Conservation (phyloP, 2,329 filamentous ascomycete genomes). For the Calycina marina region DNA sequence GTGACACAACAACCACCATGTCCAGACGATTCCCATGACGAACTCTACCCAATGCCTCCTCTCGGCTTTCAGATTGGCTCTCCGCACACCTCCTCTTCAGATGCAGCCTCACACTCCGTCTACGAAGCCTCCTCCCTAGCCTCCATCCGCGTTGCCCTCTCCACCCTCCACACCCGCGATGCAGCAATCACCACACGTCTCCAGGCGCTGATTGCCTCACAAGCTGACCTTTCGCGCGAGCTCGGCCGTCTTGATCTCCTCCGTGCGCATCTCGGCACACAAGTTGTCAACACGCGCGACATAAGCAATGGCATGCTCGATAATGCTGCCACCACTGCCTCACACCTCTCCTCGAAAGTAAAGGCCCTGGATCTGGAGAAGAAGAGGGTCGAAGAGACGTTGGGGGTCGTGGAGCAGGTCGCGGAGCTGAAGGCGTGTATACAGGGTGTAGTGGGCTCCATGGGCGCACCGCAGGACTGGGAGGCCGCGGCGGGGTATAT, state of each 20-base stretch:
- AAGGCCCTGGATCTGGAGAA: slow-evolving; percentile 84
- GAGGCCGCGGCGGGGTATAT: slow-evolving; percentile 89
- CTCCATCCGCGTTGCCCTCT: slow-evolving; percentile 67
- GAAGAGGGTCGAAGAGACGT: slow-evolving; percentile 74
- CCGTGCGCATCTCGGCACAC: slow-evolving; percentile 74
- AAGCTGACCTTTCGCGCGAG: slow-evolving; percentile 76
- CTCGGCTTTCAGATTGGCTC: slow-evolving; percentile 22
- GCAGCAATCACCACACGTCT: slow-evolving; percentile 58
- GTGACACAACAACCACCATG: slow-evolving; percentile 2
- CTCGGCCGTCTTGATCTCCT: slow-evolving; percentile 78
- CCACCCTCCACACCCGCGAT: slow-evolving; percentile 63
- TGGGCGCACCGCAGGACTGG: slow-evolving; percentile 98
- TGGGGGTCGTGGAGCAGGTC: slow-evolving; percentile 89
- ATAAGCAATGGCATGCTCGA: slow-evolving; percentile 88
- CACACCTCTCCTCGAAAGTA: slow-evolving; percentile 73
- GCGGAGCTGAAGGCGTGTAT: slow-evolving; percentile 95
- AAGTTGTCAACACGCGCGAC: slow-evolving; percentile 67
- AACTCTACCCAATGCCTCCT: slow-evolving; percentile 22
- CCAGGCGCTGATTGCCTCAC: slow-evolving; percentile 62
- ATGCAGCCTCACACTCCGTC: slow-evolving; percentile 26
- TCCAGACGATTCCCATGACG: slow-evolving; percentile 15
- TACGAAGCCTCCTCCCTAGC: slow-evolving; percentile 59
- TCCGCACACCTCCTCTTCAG: slow-evolving; percentile 8
- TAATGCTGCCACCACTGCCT: slow-evolving; percentile 70
- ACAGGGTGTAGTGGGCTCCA: slow-evolving; percentile 82